A percentile compares a stretch with the other conserved stretches of the same genome.
phyloP scores from a whole-genome alignment of 179 eudicot species.

The Vitellaria paradoxa region DNA sequence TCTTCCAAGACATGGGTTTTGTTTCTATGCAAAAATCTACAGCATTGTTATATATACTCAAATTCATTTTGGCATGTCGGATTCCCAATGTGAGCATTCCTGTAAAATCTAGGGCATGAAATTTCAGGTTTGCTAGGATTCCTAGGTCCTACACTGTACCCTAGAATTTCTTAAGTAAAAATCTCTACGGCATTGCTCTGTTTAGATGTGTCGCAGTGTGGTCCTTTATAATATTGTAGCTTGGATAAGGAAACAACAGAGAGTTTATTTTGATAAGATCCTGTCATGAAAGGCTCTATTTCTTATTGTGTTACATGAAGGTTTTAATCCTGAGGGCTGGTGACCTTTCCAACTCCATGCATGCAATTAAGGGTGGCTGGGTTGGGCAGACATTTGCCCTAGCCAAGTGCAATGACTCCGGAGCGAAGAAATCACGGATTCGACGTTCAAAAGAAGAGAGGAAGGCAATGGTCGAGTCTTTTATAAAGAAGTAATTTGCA shows the following conservation, averaged over 20 bases:
- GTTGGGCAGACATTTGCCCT: conserved; percentile 81
- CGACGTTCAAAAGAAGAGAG: conserved; percentile 93
- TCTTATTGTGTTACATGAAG: conserved; percentile 9
- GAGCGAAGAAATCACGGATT: conserved; percentile 62
- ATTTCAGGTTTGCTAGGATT: background rate
- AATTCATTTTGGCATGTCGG: background rate
- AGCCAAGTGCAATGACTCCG: conserved; percentile 55
- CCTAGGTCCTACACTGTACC: background rate
- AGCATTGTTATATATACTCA: background rate
- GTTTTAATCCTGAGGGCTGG: conserved; percentile 11
- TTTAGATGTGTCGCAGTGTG: background rate
- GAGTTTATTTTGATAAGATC: background rate
- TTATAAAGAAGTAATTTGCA: conserved; percentile 72
- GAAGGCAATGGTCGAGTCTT: conserved; percentile 76
- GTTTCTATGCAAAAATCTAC: background rate
- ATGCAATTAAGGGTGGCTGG: conserved; percentile 64
- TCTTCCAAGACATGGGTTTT: background rate
- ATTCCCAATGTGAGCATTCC: background rate
- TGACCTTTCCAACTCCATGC: conserved; percentile 38
- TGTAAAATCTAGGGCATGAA: background rate
- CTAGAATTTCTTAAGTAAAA: background rate
- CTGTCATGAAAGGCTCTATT: background rate
- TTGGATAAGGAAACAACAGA: background rate
- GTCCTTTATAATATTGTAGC: background rate
- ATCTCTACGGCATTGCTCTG: background rate